phyloP scores from a whole-genome alignment of 1,284 basidiomycete species.

The Fomitiporia mediterranea region DNA sequence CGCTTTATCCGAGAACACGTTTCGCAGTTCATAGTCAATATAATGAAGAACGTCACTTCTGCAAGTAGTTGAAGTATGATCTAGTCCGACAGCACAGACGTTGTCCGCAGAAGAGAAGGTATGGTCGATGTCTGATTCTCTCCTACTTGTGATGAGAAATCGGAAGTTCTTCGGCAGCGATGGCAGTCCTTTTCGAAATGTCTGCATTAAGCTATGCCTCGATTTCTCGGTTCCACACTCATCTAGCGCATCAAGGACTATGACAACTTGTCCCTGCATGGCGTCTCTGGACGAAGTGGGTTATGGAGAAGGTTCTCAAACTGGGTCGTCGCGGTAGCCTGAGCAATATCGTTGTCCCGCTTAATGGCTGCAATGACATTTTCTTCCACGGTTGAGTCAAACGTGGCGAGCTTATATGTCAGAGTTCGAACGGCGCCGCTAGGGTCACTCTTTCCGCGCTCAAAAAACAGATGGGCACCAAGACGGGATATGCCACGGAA shows the following conservation, averaged over 20 bases:
- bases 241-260: conserved; percentile 7
- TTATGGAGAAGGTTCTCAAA: neutral
- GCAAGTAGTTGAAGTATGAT: no score
- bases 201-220: conserved; percentile 28
- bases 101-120: no score
- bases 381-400: conserved; percentile 15
- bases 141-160: no score
- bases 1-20: no score
- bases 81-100: no score
- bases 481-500: neutral
- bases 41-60: no score
- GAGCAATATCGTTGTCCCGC: neutral
- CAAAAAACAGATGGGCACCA: conserved; percentile 21
- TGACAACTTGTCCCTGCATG: neutral
- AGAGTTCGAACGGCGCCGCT: conserved; percentile 21
- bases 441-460: conserved; percentile 20
- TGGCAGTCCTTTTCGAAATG: conserved; percentile 24
- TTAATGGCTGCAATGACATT: neutral
- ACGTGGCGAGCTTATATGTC: conserved; percentile 20
- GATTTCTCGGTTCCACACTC: conserved; percentile 6
- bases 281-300: neutral
- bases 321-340: neutral
- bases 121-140: no score
- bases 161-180: conserved; percentile 3
- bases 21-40: no score